A percentile compares a stretch with the other conserved stretches of the same genome.
These are phyloP conservation scores for Cutaneotrichosporon sp. DNA, from an alignment of 1,284 basidiomycete genomes.

Conservation along the genomic window DNA sequence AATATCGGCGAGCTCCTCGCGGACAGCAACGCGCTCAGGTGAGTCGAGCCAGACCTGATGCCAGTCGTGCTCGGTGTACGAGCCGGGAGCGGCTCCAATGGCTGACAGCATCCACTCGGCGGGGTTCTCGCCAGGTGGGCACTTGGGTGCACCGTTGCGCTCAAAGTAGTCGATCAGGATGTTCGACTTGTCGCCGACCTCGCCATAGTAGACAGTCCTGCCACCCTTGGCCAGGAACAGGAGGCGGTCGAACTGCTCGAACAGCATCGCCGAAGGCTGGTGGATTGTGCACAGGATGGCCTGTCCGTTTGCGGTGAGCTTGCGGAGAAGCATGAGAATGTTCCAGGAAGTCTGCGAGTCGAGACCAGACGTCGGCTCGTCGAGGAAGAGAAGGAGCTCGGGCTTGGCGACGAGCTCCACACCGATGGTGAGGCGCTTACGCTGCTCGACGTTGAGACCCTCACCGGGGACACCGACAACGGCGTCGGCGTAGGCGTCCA, in stretches of 20 bases:
- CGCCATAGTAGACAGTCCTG: conserved; percentile 37
- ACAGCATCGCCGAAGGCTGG: conserved; percentile 52
- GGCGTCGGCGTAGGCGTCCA: conserved; percentile 31
- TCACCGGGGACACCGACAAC: conserved; percentile 52
- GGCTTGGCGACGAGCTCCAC: conserved; percentile 62
- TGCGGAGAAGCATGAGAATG: conserved; percentile 31
- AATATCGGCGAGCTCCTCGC: conserved; percentile 54
- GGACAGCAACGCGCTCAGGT: conserved; percentile 50
- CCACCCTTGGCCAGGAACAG: conserved; percentile 53
- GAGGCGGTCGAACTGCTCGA: conserved; percentile 47
- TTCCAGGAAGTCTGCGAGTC: conserved; percentile 31
- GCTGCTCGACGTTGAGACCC: conserved; percentile 51
- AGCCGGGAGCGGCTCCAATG: conserved; percentile 69
- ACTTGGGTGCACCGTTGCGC: conserved; percentile 24
- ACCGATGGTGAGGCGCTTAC: conserved; percentile 59
- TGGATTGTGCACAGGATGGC: conserved; percentile 60
- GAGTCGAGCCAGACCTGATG: conserved; percentile 64
- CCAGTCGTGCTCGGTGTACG: conserved; percentile 65
- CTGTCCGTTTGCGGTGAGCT: conserved; percentile 63
- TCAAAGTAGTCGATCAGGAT: conserved; percentile 47
- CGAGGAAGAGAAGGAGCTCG: conserved; percentile 51
- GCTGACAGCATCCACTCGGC: conserved; percentile 53
- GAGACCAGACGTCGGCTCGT: conserved; percentile 51
- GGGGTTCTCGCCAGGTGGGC: conserved; percentile 35
- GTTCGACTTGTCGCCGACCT: conserved; percentile 41